These are phyloP conservation scores for Reutealis trisperma DNA, from an alignment of 345 rosid genomes.

Conservation along the genomic window DNA sequence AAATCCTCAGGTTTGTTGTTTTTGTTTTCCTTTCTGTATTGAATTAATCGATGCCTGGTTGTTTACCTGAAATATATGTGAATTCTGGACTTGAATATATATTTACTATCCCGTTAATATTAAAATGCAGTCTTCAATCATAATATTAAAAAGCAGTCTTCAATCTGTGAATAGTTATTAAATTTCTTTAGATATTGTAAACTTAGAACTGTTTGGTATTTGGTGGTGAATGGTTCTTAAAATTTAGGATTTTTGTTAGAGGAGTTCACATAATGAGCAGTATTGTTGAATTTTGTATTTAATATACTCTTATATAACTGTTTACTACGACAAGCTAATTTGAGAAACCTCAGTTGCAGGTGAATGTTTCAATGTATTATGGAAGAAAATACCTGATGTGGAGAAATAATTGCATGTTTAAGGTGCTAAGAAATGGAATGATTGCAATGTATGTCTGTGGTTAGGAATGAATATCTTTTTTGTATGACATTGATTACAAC, in stretches of 20 bases:
- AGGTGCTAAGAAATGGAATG: neutral
- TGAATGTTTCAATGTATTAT: no score
- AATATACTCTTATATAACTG: neutral
- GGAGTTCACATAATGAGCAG: neutral
- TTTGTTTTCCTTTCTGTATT: neutral
- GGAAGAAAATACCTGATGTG: neutral
- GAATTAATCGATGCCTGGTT: neutral
- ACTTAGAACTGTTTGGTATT: neutral
- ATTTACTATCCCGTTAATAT: neutral
- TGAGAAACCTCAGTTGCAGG: neutral
- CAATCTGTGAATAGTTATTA: neutral
- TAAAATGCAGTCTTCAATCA: neutral
- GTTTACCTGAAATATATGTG: no score
- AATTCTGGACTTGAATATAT: neutral
- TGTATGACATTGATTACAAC: neutral
- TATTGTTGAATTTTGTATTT: neutral
- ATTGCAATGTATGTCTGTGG: neutral
- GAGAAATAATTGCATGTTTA: neutral
- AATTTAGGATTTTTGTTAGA: neutral
- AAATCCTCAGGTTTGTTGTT: constrained; percentile 63
- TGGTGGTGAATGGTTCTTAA: neutral
- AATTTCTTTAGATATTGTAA: neutral
- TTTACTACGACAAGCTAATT: neutral
- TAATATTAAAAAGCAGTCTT: neutral
- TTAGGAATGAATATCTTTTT: neutral